Percentiles rank a stretch among this genome's conserved stretches.
Evolutionary conservation across 225 moss, liverwort and hornwort species (phyloP).

Genomic region (Bryoerythrophyllum caledonicum): DNA sequence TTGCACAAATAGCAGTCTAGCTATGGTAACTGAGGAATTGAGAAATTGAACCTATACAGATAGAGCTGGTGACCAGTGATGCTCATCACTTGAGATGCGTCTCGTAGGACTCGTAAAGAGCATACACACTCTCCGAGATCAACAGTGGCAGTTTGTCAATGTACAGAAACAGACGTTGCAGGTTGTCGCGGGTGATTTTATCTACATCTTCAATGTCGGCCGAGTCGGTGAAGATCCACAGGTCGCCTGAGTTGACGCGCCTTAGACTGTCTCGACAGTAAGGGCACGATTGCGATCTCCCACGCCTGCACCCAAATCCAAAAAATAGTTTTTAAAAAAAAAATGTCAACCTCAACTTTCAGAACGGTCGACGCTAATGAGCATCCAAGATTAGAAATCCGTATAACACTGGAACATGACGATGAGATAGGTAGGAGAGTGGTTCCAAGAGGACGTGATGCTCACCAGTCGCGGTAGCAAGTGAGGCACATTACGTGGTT

Average conservation of each 20-base stretch:
- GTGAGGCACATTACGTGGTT: constrained; percentile 98
- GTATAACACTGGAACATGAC: neutral
- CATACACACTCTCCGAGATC: constrained; percentile 90
- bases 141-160: constrained; percentile 97
- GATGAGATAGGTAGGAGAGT: neutral
- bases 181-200: constrained; percentile 90
- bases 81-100: constrained; percentile 81
- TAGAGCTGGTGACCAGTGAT: constrained; percentile 12
- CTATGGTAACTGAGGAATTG: constrained; percentile 1
- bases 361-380: neutral
- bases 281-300: constrained; percentile 92
- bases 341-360: neutral
- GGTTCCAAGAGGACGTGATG: neutral
- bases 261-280: constrained; percentile 94
- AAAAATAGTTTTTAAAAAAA: too few species aligned
- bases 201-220: constrained; percentile 89
- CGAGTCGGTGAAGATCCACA: constrained; percentile 96
- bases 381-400: neutral
- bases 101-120: constrained; percentile 83
- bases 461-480: constrained; percentile 95
- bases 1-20: constrained; percentile 34
- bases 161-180: constrained; percentile 94
- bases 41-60: constrained; percentile 27
- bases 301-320: constrained; percentile 62
- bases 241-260: constrained; percentile 91